Evolutionary conservation across 225 moss, liverwort and hornwort species (phyloP).

Genomic region (Antitrichia curtipendula): DNA sequence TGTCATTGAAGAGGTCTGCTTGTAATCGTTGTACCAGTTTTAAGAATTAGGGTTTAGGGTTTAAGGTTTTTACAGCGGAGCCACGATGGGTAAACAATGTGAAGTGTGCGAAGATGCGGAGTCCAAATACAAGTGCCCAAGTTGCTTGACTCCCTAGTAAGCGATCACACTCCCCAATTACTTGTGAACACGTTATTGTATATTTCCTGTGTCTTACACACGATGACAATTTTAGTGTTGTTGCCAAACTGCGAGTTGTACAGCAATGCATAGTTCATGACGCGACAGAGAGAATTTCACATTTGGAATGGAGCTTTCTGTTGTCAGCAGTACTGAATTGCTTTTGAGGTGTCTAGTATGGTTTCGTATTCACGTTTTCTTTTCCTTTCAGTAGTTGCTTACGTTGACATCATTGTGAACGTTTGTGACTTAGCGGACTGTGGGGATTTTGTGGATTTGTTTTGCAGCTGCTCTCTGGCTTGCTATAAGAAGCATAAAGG

Average conservation of each 20-base stretch:
- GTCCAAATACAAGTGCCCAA: constrained; percentile 58
- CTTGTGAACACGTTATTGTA: not conserved
- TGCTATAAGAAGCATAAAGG: constrained; percentile 65
- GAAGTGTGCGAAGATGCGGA: constrained; percentile 41
- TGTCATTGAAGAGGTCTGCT: not conserved
- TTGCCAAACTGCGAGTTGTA: not conserved
- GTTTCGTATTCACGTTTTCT: not conserved
- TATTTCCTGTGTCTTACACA: not conserved
- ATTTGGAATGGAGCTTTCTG: not conserved
- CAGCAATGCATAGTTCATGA: not conserved
- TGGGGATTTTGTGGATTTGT: not conserved
- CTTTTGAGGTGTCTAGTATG: not conserved
- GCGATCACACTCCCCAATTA: not conserved
- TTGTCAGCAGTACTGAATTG: not conserved
- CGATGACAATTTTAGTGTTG: not conserved
- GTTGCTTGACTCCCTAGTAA: constrained; percentile 44
- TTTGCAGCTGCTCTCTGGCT: constrained; percentile 38
- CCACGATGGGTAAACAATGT: constrained; percentile 36
- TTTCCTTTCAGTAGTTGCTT: not conserved
- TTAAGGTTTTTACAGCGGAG: not conserved
- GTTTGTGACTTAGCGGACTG: not conserved
- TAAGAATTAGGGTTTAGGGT: not conserved
- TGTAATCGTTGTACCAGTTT: not conserved
- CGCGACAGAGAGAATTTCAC: not conserved
- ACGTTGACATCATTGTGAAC: not conserved